phyloP scores from a whole-genome alignment of 352 stramenopile species.

The Aphanomyces invadans region DNA sequence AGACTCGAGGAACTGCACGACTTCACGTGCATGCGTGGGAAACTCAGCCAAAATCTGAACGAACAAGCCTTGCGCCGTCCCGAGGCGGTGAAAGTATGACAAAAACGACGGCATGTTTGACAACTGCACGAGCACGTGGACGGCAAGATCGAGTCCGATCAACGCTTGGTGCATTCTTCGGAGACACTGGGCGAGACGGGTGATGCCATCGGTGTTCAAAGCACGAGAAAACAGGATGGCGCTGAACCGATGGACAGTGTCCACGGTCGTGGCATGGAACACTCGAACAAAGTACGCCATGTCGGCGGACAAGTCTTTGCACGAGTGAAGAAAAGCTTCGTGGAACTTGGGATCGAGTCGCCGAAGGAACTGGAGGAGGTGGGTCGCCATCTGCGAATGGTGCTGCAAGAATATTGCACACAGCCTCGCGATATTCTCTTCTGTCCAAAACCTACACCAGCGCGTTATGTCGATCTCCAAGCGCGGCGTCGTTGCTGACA shows the following conservation, averaged over 20 bases:
- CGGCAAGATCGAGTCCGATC: neutral
- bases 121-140: neutral
- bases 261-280: neutral
- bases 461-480: too few relatives aligned
- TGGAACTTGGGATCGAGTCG: neutral
- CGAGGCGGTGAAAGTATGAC: neutral
- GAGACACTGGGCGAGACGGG: neutral
- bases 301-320: slow-evolving; percentile 6
- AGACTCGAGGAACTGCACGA: slow-evolving; percentile 4
- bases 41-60: neutral
- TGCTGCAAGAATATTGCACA: neutral
- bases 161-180: slow-evolving; percentile 20
- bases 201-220: neutral
- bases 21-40: neutral
- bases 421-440: neutral
- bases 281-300: neutral
- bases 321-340: neutral
- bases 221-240: neutral
- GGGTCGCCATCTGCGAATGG: neutral
- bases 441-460: slow-evolving; percentile 13
- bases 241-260: neutral
- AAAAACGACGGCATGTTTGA: slow-evolving; percentile 1
- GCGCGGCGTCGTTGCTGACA: too few relatives aligned
- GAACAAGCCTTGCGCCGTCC: neutral
- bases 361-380: neutral